Conservation (phyloP, 768 basidiomycete genomes). For the Lentinula lateritia region DNA sequence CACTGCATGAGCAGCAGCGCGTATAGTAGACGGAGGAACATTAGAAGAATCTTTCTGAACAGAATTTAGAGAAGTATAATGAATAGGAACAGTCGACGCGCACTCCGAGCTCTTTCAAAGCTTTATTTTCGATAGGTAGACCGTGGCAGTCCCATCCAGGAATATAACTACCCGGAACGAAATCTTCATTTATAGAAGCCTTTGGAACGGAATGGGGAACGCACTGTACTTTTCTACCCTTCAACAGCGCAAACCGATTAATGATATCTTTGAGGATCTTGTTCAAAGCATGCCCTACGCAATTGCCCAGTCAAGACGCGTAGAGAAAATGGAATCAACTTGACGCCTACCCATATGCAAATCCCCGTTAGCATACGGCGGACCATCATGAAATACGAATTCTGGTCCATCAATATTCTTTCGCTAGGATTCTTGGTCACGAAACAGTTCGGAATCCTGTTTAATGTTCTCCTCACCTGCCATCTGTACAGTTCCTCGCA, state of each 20-base stretch:
- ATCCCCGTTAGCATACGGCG: conserved; percentile 95
- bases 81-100: conserved; percentile 13
- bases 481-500: conserved; percentile 65
- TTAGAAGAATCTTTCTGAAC: conserved; percentile 49
- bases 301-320: background rate
- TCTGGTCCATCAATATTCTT: conserved; percentile 58
- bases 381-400: conserved; percentile 92
- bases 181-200: background rate
- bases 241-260: conserved; percentile 78
- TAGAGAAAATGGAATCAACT: background rate
- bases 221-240: conserved; percentile 78
- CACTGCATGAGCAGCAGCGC: conserved; percentile 63
- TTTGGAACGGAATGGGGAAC: conserved; percentile 16
- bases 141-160: conserved; percentile 99
- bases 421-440: conserved; percentile 35
- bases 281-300: conserved; percentile 87
- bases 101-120: conserved; percentile 71
- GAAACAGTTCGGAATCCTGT: conserved; percentile 16
- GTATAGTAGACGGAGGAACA: conserved; percentile 56
- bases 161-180: conserved; percentile 56
- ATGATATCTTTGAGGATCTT: conserved; percentile 96
- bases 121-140: conserved; percentile 94
- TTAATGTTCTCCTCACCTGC: conserved; percentile 47
- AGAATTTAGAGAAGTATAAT: conserved; percentile 2
- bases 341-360: conserved; percentile 77